A percentile compares a stretch with the other conserved stretches of the same genome.
Conservation (phyloP, 2,329 filamentous ascomycete species). For the Cadophora sp. region DNA sequence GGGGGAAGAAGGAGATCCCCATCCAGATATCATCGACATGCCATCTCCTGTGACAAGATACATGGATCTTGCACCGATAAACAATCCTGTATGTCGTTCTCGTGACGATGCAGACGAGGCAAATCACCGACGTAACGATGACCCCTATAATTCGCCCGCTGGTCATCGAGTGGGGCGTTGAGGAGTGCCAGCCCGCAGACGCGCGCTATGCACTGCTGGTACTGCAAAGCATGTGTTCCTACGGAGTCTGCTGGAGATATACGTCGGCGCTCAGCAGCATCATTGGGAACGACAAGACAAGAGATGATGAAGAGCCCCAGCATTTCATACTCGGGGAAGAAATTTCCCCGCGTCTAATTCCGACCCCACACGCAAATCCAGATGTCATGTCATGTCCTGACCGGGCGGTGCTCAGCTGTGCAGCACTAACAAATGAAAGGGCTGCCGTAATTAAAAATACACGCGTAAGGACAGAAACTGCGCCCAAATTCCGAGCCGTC, state of each 20-base stretch:
- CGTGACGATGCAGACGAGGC: constrained; percentile 15
- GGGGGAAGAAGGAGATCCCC: constrained; percentile 4
- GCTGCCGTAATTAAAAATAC: constrained; percentile 6
- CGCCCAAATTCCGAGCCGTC: not conserved
- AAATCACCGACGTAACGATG: constrained; percentile 8
- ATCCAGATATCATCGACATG: constrained; percentile 19
- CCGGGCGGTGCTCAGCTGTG: not conserved
- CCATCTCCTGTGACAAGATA: constrained; percentile 17
- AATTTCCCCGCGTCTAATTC: constrained; percentile 2
- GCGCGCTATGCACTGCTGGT: constrained; percentile 9
- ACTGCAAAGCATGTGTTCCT: constrained; percentile 5
- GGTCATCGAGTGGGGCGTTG: constrained; percentile 12
- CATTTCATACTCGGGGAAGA: constrained; percentile 7
- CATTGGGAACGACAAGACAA: not conserved
- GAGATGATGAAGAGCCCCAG: not conserved
- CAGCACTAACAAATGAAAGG: not conserved
- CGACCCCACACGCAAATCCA: not conserved
- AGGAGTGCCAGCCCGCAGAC: constrained; percentile 8
- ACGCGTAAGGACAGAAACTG: constrained; percentile 3
- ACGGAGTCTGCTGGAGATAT: not conserved
- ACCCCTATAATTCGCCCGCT: constrained; percentile 5
- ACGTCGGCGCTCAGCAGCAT: not conserved
- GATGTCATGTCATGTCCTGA: constrained; percentile 11
- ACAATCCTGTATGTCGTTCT: constrained; percentile 13
- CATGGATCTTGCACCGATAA: constrained; percentile 16